Conservation (phyloP, 1,139 yeast species). For the Scheffersomyces stambukii region DNA sequence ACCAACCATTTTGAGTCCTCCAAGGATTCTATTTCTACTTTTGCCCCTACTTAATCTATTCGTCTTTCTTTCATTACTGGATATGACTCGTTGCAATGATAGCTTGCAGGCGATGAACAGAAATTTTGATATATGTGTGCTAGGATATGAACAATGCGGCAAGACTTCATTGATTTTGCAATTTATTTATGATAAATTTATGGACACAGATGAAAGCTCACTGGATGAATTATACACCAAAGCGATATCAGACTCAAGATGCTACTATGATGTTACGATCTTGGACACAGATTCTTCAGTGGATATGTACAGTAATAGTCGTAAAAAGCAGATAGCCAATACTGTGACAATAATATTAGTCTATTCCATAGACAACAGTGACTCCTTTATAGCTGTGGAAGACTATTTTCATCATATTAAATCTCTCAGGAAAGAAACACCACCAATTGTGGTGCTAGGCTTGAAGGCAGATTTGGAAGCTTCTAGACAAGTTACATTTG, state of each 20-base stretch:
- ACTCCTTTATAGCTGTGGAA: slow-evolving; percentile 25
- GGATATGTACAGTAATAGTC: slow-evolving; percentile 26
- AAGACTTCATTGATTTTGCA: slow-evolving; percentile 26
- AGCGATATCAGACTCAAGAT: slow-evolving; percentile 12
- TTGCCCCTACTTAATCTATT: too few relatives aligned
- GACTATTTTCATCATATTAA: slow-evolving; percentile 21
- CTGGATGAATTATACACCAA: slow-evolving; percentile 34
- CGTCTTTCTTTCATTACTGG: too few relatives aligned
- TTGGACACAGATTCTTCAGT: slow-evolving; percentile 22
- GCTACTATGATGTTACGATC: slow-evolving; percentile 23
- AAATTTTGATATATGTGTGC: slow-evolving; percentile 29
- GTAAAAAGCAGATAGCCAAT: slow-evolving; percentile 25
- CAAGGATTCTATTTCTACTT: too few relatives aligned
- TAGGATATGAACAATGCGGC: slow-evolving; percentile 28
- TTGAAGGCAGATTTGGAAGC: slow-evolving; percentile 26
- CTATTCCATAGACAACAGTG: slow-evolving; percentile 25
- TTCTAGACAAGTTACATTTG: slow-evolving; percentile 22
- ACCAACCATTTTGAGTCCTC: too few relatives aligned
- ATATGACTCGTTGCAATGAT: slow-evolving; percentile 6
- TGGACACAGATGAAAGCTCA: slow-evolving; percentile 18
- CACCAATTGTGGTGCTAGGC: slow-evolving; percentile 31
- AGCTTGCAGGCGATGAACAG: slow-evolving; percentile 19
- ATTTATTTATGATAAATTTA: slow-evolving; percentile 20
- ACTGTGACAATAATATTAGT: slow-evolving; percentile 28
- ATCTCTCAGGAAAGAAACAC: slow-evolving; percentile 16